phyloP scores from a whole-genome alignment of 257 asterid genomes.

The Ocimum tenuiflorum region DNA sequence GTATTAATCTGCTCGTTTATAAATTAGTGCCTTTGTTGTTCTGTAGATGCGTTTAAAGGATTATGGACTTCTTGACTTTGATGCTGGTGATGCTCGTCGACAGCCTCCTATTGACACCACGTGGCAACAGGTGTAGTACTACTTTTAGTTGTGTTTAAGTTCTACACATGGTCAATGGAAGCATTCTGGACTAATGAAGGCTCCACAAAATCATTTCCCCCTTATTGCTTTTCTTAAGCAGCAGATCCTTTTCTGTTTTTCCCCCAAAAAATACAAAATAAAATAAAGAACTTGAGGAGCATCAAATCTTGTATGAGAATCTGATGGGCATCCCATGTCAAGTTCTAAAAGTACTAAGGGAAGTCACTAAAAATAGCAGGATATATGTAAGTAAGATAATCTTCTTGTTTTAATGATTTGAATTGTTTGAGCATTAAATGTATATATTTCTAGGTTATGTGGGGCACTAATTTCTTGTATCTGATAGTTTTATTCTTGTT shows the following conservation, averaged over 20 bases:
- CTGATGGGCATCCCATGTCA: not conserved
- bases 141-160: conserved; percentile 3
- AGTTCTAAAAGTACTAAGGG: too few species aligned
- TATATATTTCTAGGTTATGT: too few species aligned
- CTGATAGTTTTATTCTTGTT: conserved; percentile 10
- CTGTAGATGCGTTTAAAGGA: conserved; percentile 87
- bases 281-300: not conserved
- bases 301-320: not conserved
- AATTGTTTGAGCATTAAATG: not conserved
- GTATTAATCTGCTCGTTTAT: not conserved
- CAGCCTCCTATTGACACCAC: conserved; percentile 98
- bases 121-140: conserved; percentile 84
- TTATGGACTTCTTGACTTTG: conserved; percentile 95
- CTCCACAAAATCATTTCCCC: not conserved
- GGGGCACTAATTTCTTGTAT: not conserved
- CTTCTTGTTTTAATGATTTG: not conserved
- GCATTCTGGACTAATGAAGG: not conserved
- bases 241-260: not conserved
- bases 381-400: not conserved
- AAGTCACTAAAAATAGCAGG: not conserved
- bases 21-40: conserved; percentile 14
- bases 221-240: not conserved
- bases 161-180: conserved; percentile 6
- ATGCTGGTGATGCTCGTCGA: conserved; percentile 65
- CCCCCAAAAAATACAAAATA: not conserved